Evolutionary conservation across 1,284 basidiomycete species (phyloP), one percentile per base, ranked within the genome.

Genomic region (Ganoderma lucidum): DNA sequence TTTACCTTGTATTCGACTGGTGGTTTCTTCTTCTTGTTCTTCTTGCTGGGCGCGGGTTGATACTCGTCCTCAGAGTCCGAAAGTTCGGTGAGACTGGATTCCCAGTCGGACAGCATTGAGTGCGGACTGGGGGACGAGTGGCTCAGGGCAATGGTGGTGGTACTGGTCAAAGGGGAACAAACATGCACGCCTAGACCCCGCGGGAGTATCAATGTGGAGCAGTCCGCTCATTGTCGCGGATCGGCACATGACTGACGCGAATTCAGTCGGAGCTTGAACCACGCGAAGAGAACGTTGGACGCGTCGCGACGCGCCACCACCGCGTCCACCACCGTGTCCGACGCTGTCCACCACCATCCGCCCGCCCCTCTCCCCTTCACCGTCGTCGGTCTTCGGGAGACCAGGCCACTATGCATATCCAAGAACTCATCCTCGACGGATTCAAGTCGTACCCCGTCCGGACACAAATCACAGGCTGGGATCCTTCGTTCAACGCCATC

Each of bases 391-490:
- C 17, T 59, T 39, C 32, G 35, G 56, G 37, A 37, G 37, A 39
- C 35, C 8, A 39, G 32, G 62, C 65, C 42, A 71, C 65, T 66
- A 95, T 95, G 93, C 85, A 92, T 71, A 95, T 95, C 63, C 92
- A 94, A 78, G 93, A 95, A 76, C 87, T 95, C 56, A 90, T 95
- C 64, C 83, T 95, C 61, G 93, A 95, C 81, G 93, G 95, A 64
- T 97, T 97, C 88, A 99, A 99, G 82, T 98, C 96, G 19, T 98
- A 99, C 78, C 96, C 97, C 23, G 96, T 96, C 41, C 90, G 97
- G 55, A 98, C 97, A 0, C 93, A 94, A 77, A 97, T 99, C 70
- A 93, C 92, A 0, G 96, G 96, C 74, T 99, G 96, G 92, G 96
- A 98, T 79, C 83, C 95, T 12, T 97, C 96, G 17, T 98, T 98